A percentile compares a stretch with the other conserved stretches of the same genome.
phyloP scores from a whole-genome alignment of 148 eudicot genomes.

The Cornus florida region DNA sequence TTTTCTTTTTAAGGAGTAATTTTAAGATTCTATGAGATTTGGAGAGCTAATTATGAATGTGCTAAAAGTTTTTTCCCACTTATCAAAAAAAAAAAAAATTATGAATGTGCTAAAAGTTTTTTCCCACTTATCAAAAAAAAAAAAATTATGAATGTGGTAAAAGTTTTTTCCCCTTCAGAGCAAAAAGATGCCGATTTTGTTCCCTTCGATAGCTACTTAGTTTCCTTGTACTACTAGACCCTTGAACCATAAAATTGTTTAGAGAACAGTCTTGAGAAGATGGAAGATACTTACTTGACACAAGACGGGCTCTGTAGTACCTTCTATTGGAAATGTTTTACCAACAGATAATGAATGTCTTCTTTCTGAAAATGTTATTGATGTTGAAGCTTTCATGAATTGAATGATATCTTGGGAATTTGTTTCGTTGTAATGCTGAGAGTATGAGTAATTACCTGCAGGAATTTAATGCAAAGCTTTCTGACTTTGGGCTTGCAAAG shows the following conservation, averaged over 20 bases:
- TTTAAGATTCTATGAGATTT: neutral
- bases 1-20: too few species aligned
- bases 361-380: neutral
- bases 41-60: too few species aligned
- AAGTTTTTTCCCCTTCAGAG: neutral
- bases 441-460: constrained; percentile 25
- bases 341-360: neutral
- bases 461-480: constrained; percentile 85
- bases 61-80: too few species aligned
- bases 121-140: too few species aligned
- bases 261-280: too few species aligned
- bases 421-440: neutral
- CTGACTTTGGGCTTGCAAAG: constrained; percentile 91
- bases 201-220: too few species aligned
- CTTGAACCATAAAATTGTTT: too few species aligned
- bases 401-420: neutral
- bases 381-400: neutral
- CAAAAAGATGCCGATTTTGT: neutral
- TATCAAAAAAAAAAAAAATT: too few species aligned
- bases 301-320: neutral
- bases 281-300: neutral
- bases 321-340: neutral
- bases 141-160: too few species aligned
- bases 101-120: too few species aligned
- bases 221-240: neutral